Evolutionary conservation across 495 filamentous ascomycete genomes (phyloP), one percentile per base, ranked within the genome.

Genomic region (Annulohypoxylon maeteangense): DNA sequence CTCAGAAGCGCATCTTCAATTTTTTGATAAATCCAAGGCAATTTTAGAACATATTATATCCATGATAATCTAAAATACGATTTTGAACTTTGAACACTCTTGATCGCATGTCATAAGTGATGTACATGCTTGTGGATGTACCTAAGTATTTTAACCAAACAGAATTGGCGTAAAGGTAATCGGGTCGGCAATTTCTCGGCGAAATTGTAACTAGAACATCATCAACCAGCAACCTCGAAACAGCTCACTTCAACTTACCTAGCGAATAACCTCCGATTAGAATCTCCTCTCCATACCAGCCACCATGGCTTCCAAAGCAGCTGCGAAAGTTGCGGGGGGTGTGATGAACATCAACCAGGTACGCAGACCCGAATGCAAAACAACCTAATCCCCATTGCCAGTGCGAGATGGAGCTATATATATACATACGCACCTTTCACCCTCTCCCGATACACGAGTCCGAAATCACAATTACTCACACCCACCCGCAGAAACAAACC

Each of bases 401-500:
- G 11, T 23, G 51, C 40, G n/a, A 48, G 18, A 18, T 22, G 40
- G 50, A 54, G 29, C 29, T 54, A 54, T 53, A 42, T 38, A 38
- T 12, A 38, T 42, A 42, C 14, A 36, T 2, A 40, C 36, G 36
- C 36, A 16, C 36, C 12, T 40, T 12, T n/a, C 36, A 0, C 10
- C 14, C 11, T 14, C 2, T 14, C 36, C 11, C 36, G 11, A 16
- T 53, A 53, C 25, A 29, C 3, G 31, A 2, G n/a, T 23, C 45
- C 7, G 7, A 20, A 22, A 3, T 4, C 12, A 53, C 27, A 32
- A 31, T 14, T 5, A 18, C 40, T 44, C 5, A 44, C 44, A 10
- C n/a, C 14, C 47, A n/a, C 20, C 27, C 11, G 1, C 72, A 99
- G 95, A 98, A 98, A 93, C 95, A 98, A 81, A 94, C 94, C n/a